Percentiles rank a stretch among this genome's conserved stretches.
Conservation (phyloP, 805 yeast genomes). For the Torulaspora maleeae region DNA sequence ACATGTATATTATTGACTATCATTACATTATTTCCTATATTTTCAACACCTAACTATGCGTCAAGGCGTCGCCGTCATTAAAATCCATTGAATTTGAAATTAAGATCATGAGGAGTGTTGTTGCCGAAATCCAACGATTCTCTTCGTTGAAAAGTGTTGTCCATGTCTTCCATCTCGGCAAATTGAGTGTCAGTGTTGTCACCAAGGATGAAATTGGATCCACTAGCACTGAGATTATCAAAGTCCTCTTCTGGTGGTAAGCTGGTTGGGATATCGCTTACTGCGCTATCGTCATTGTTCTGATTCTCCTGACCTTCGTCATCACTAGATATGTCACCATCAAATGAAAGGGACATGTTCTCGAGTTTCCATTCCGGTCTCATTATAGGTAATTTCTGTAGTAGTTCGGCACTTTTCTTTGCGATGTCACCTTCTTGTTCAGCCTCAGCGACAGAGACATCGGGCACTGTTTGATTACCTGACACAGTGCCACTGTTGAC, state of each 20-base stretch:
- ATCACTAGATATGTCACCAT: conserved; percentile 16
- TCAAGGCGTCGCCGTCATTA: neutral
- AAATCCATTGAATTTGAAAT: conserved; percentile 13
- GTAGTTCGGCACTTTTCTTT: conserved; percentile 28
- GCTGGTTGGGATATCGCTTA: conserved; percentile 6
- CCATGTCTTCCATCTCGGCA: conserved; percentile 33
- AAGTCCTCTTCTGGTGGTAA: conserved; percentile 7
- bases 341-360: conserved; percentile 31
- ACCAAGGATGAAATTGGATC: conserved; percentile 11
- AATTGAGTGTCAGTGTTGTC: conserved; percentile 22
- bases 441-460: conserved; percentile 5
- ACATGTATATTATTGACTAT: conserved; percentile 15
- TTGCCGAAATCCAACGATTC: conserved; percentile 30
- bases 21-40: conserved; percentile 1
- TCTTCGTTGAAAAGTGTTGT: conserved; percentile 33
- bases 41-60: neutral
- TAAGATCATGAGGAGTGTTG: conserved; percentile 9
- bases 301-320: conserved; percentile 11
- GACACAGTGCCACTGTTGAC: neutral
- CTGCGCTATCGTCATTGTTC: conserved; percentile 6
- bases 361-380: conserved; percentile 32
- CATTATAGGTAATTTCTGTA: conserved; percentile 38
- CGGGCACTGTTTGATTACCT: conserved; percentile 16
- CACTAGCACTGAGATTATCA: neutral
- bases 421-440: conserved; percentile 4